Conservation (phyloP, 2,329 filamentous ascomycete species). For the Botrytis hyacinthi region DNA sequence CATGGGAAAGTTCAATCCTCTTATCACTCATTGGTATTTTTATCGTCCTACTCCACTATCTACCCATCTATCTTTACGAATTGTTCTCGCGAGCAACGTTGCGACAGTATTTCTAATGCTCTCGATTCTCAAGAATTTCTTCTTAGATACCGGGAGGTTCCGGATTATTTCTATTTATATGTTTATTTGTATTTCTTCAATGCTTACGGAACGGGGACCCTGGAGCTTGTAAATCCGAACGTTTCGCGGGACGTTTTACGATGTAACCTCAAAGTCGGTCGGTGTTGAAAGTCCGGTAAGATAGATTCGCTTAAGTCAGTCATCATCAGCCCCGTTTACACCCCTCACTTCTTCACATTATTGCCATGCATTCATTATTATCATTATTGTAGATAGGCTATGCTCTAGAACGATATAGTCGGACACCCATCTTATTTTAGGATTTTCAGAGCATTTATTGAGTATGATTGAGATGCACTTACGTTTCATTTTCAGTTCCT, state of each 20-base stretch:
- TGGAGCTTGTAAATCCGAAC: not conserved
- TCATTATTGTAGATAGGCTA: slow-evolving; percentile 2
- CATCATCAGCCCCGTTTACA: not conserved
- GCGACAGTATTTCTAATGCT: not conserved
- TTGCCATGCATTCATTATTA: not conserved
- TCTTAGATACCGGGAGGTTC: not conserved
- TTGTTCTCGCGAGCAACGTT: slow-evolving; percentile 14
- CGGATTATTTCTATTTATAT: not conserved
- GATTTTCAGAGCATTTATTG: not conserved
- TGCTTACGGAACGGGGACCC: slow-evolving; percentile 4
- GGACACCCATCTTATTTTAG: not conserved
- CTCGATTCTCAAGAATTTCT: not conserved
- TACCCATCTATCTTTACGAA: not conserved
- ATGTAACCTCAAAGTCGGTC: not conserved
- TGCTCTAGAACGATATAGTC: not conserved
- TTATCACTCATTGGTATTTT: not conserved
- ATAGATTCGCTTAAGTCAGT: slow-evolving; percentile 12
- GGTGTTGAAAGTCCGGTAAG: slow-evolving; percentile 5
- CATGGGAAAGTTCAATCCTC: not conserved
- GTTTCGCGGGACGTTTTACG: not conserved
- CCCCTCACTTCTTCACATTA: not conserved
- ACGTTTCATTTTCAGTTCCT: slow-evolving; percentile 10
- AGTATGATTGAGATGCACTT: slow-evolving; percentile 9
- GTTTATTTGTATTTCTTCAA: not conserved
- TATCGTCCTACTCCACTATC: slow-evolving; percentile 1